These are phyloP conservation scores for Neurospora terricola DNA, from an alignment of 495 filamentous ascomycete genomes.

Conservation along the genomic window DNA sequence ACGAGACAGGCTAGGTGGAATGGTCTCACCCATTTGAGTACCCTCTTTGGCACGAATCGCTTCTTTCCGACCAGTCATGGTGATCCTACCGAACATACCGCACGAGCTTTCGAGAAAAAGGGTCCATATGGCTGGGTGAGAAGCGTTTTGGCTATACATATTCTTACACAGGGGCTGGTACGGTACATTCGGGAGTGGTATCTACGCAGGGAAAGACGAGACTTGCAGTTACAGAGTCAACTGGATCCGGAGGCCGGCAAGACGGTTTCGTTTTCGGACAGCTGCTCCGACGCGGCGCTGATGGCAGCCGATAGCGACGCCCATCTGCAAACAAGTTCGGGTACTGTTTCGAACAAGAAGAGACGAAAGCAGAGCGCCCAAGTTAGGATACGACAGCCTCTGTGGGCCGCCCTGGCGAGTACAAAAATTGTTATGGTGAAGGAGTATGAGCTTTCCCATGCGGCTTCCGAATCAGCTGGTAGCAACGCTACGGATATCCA, in stretches of 20 bases:
- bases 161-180: conserved; percentile 71
- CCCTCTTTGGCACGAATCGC: conserved; percentile 31
- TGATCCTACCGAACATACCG: conserved; percentile 31
- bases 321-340: conserved; percentile 17
- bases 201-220: conserved; percentile 40
- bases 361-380: conserved; percentile 81
- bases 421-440: conserved; percentile 90
- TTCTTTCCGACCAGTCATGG: conserved; percentile 29
- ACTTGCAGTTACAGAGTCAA: conserved; percentile 33
- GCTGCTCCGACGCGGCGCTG: conserved; percentile 30
- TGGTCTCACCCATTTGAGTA: conserved; percentile 28
- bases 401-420: conserved; percentile 90
- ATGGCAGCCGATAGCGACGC: conserved; percentile 39
- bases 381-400: conserved; percentile 79
- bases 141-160: conserved; percentile 72
- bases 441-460: conserved; percentile 80
- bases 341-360: conserved; percentile 54
- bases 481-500: conserved; percentile 67
- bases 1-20: conserved; percentile 43
- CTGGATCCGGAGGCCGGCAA: conserved; percentile 41
- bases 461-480: conserved; percentile 60
- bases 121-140: conserved; percentile 42
- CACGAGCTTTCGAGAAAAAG: conserved; percentile 35
- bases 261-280: conserved; percentile 20
- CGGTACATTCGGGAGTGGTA: conserved; percentile 53